Base-by-base conservation (phyloP, 2,329 filamentous ascomycete genomes). In the Cladophialophora exuberans region DNA sequence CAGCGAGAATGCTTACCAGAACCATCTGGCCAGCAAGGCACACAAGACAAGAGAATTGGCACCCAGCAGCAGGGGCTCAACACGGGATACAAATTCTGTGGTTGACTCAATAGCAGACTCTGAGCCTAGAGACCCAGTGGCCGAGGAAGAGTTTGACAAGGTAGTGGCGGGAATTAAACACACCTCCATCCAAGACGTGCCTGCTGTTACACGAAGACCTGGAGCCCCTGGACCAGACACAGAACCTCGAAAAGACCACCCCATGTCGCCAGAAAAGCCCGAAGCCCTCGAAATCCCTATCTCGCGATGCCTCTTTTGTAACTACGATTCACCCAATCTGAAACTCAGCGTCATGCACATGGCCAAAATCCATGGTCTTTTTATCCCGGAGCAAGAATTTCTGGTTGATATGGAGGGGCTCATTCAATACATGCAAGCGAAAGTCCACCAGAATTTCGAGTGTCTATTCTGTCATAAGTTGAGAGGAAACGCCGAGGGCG, bases 1-100 rank as follows among this genome's bases (percentile, higher is more conserved):
- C 78, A 97, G 92, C 74, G 90, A 97, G 69, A 97, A 97, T 75
- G 93, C 94, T 28, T 97, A 88, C 73, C 85, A 87, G 69, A 99
- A 97, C 73, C 94, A 99, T 69, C 72, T 97, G 53, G 86, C 85
- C 56, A 97, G 92, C 75, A 86, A 90, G 65, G 96, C 96, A 73
- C 94, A 99, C 74, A 90, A 86, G 73, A 78, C 83, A 52, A 86
- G 85, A 64, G 80, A 54, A 43, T 31, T 87, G 54, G 78, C 82
- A 9, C 72, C 73, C 22, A 64, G 79, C 22, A 64, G 79, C 36
- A 74, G 71, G 52, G 69, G 67, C 17, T 68, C 72, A 57, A 69
- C 67, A 61, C 69, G 68, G 49, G 75, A 74, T 17, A 72, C 76
- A 46, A 46, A 81, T 83, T 61, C 58, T 4, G 67, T 69, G 30